Conservation (phyloP, 495 filamentous ascomycete species). For the Penicillium ucsense region DNA sequence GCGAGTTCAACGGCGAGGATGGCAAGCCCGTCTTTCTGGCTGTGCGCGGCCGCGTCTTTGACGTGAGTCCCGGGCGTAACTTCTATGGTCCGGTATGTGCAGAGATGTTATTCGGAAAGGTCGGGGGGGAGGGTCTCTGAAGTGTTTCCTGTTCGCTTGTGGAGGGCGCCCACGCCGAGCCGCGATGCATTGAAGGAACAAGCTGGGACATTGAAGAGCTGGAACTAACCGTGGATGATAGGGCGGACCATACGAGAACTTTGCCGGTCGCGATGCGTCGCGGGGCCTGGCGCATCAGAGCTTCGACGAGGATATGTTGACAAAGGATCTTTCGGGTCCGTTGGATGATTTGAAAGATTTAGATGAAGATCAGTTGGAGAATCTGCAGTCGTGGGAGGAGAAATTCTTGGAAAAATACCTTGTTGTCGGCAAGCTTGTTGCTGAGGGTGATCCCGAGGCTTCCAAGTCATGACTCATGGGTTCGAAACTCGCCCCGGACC, state of each 20-base stretch:
- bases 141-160: too few relatives aligned
- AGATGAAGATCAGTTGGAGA: slow-evolving; percentile 66
- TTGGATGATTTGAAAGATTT: slow-evolving; percentile 74
- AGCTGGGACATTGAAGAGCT: too few relatives aligned
- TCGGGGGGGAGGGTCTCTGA: neutral
- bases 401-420: slow-evolving; percentile 90
- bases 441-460: slow-evolving; percentile 52
- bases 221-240: slow-evolving; percentile 1
- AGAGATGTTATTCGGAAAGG: neutral
- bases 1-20: slow-evolving; percentile 78
- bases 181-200: neutral
- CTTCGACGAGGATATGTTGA: slow-evolving; percentile 95
- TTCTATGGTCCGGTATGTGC: slow-evolving; percentile 72
- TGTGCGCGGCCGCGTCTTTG: slow-evolving; percentile 77
- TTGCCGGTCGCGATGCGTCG: slow-evolving; percentile 89
- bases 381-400: slow-evolving; percentile 83
- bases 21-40: slow-evolving; percentile 71
- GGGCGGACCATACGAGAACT: slow-evolving; percentile 88
- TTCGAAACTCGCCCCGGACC: too few relatives aligned
- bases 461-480: slow-evolving; percentile 17
- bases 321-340: slow-evolving; percentile 78
- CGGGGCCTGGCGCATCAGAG: slow-evolving; percentile 83
- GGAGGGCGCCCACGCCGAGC: too few relatives aligned
- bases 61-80: slow-evolving; percentile 72
- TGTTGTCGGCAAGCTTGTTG: slow-evolving; percentile 82